These are phyloP conservation scores for Colletotrichum plurivorum DNA, from an alignment of 2,329 filamentous ascomycete genomes.

Conservation along the genomic window DNA sequence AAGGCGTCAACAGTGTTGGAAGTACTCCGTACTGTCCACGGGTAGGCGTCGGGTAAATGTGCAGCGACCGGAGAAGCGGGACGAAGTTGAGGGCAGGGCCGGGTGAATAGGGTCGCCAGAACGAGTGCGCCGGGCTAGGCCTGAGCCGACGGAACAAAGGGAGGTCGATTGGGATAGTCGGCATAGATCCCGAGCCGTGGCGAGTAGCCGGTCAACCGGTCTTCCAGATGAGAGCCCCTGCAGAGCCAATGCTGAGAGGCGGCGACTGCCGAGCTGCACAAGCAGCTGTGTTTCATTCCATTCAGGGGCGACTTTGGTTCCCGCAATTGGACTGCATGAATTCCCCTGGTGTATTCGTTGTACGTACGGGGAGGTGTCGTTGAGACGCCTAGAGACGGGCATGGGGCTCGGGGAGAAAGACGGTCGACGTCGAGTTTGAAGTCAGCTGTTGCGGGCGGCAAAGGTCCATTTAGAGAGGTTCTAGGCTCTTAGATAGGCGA, in stretches of 20 bases:
- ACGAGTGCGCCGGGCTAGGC: neutral
- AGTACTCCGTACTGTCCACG: neutral
- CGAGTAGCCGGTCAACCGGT: neutral
- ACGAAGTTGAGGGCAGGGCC: slow-evolving; percentile 29
- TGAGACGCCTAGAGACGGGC: neutral
- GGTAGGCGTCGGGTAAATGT: slow-evolving; percentile 43
- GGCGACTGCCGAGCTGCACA: slow-evolving; percentile 21
- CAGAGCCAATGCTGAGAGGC: slow-evolving; percentile 7
- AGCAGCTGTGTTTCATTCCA: slow-evolving; percentile 26
- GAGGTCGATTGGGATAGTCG: slow-evolving; percentile 9
- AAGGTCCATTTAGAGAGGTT: neutral
- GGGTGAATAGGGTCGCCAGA: slow-evolving; percentile 10
- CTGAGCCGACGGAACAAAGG: neutral
- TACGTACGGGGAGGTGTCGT: neutral
- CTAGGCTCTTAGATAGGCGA: slow-evolving; percentile 14
- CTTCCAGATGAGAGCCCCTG: slow-evolving; percentile 24
- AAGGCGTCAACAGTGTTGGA: no score
- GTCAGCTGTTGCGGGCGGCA: neutral
- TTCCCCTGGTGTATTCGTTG: slow-evolving; percentile 4
- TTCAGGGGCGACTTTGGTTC: slow-evolving; percentile 20
- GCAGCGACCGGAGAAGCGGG: slow-evolving; percentile 45
- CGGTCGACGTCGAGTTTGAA: no score
- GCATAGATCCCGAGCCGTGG: slow-evolving; percentile 22
- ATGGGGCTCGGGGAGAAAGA: neutral
- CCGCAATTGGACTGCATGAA: slow-evolving; percentile 8